Evolutionary conservation across 257 asterid species (phyloP), one percentile per base, ranked within the genome.

Genomic region (Buddleja alternifolia): DNA sequence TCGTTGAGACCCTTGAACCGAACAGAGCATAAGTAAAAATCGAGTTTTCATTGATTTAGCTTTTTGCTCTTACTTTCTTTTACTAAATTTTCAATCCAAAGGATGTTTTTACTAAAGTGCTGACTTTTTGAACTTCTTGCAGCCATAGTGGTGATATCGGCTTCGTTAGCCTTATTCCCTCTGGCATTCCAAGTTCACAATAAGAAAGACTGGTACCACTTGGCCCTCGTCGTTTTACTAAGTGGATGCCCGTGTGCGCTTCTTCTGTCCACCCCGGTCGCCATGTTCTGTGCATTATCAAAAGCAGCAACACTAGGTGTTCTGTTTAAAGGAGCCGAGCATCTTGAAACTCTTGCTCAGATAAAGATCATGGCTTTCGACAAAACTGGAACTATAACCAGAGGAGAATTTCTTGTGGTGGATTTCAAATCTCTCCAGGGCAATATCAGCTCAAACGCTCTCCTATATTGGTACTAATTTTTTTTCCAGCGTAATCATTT

Each of bases 181-280:
- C 46, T 84, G 46, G 83, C 74, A 7, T 47, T 84, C 21, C 85
- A 77, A 44, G 75, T 86, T 46, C 75, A 74, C 45, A 73, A 85
- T 37, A 77, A 76, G 77, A 85, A 72, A 25, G 61, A 83, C 23
- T 90, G 95, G 96, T 90, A 52, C 67, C 97, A 80, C 45, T 68
- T 90, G 76, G 95, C 98, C 5, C 86, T 93, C 39, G 98, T 93
- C 0, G 83, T 84, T 1, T 72, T 93, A 50, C 97, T 93, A 16
- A 86, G 95, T 66, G 97, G 91, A 54, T 93, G 98, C 52, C 98
- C 98, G 0, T 92, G 98, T 54, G 95, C 96, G 0, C 93, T 92
- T 15, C 83, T 92, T 39, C 87, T 92, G 32, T 92, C 98, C 8
- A 92, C 97, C 15, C 98, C 98, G 0, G 95, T 90, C 3, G 98